A percentile compares a stretch with the other conserved stretches of the same genome.
phyloP scores from a whole-genome alignment of 2,329 filamentous ascomycete species.

The Fusarium neocosmosporiellum region DNA sequence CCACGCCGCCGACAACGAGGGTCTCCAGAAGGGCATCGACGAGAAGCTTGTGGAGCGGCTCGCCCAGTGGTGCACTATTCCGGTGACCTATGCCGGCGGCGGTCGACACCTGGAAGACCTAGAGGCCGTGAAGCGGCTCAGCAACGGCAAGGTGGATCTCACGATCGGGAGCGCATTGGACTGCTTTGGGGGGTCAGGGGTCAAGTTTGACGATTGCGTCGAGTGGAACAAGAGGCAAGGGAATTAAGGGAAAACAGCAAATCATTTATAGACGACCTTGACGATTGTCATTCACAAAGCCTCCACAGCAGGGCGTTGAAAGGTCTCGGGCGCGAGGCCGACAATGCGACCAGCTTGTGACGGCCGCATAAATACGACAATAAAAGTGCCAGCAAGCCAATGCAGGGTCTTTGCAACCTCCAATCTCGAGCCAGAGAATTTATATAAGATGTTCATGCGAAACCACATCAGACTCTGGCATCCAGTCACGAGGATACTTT shows the following conservation, averaged over 20 bases:
- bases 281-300: not conserved
- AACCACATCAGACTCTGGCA: not conserved
- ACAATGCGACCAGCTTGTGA: constrained; percentile 15
- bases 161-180: constrained; percentile 97
- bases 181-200: constrained; percentile 90
- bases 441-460: not conserved
- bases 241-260: constrained; percentile 21
- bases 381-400: constrained; percentile 6
- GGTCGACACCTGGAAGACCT: constrained; percentile 85
- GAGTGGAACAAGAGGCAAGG: constrained; percentile 77
- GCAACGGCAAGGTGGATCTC: constrained; percentile 84
- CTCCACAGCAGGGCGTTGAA: not conserved
- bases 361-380: constrained; percentile 16
- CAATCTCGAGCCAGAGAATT: constrained; percentile 5
- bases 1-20: constrained; percentile 96
- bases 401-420: constrained; percentile 19
- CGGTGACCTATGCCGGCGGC: constrained; percentile 97
- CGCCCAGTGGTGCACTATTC: constrained; percentile 88
- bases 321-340: constrained; percentile 6
- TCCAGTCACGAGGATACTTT: not conserved
- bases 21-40: constrained; percentile 90
- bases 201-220: constrained; percentile 90
- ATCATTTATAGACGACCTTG: not conserved
- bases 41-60: constrained; percentile 82
- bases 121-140: constrained; percentile 82